Base-by-base conservation (phyloP, 1,139 yeast species). In the Taphrina pruni region DNA sequence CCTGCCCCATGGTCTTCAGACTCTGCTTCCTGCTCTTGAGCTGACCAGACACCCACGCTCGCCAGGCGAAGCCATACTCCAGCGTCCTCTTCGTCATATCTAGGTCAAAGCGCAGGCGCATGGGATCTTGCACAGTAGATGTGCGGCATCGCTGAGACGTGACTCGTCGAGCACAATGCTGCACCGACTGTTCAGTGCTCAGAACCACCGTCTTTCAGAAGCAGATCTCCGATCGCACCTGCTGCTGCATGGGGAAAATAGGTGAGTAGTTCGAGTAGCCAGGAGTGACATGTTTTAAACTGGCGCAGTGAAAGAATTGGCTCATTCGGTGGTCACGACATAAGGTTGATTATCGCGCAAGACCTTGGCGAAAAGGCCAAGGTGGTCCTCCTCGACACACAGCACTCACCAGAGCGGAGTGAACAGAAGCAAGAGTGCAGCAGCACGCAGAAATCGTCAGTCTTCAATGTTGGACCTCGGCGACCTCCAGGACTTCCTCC, bases 351-450 rank as follows among this genome's bases (percentile, higher is more conserved):
- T 21, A 64, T 64, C 46, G 67, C 67, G 9, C 67, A 64, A 55
- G 67, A 64, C 48, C 45, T 64, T 14, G 67, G 67, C 26, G 67
- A 64, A 17, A 64, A 64, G 67, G 46, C 67, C 43, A 64, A 64
- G 56, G 67, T 64, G 48, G 61, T 64, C 36, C 67, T 64, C 55
- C 54, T 39, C 61, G 67, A 64, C 38, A 62, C 60, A 20, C 62
- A 36, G 12, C 48, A n/a, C 6, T 11, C 45, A 41, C 17, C 43
- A 6, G 54, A 26, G 7, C 21, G 21, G 41, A 46, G 32, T 20
- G 20, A 17, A 12, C 54, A 14, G 21, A 50, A 26, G n/a, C 35
- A 20, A 8, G 54, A 50, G n/a, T 8, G 11, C 54, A 12, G 8
- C 36, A 35, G 48, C 5, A 26, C 58, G 26, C 20, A 1, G 2